Evolutionary conservation across 805 yeast genomes (phyloP), one percentile per base, ranked within the genome.

Genomic region (Candida silvicultrix): DNA sequence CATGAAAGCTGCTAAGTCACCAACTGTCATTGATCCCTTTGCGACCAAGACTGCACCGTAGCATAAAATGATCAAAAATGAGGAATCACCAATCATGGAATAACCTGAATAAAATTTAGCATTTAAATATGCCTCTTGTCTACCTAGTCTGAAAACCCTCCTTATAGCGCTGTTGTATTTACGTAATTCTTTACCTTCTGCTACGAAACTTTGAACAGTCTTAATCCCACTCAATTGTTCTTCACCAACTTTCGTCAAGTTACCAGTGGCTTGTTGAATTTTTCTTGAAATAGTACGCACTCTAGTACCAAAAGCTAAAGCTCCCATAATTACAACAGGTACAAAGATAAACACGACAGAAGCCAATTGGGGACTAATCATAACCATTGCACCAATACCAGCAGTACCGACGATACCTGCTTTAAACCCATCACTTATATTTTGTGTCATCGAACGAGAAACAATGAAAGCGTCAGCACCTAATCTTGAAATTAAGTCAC

Each of bases 1-100:
- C 83, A 92, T 83, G 64, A 89, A 92, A 21, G 96, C 89, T 11
- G 97, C 88, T 42, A 92, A 73, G 60, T 90, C 97, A 54, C 99
- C 99, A 43, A 92, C 75, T 0, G 95, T 75, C 46, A 92, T 67
- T 23, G 80, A 78, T 2, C 95, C 95, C 35, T 72, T 69, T 14
- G 84, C 69, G 8, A 94, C 95, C 70, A 94, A 74, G 47, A 80
- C 77, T 1, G 96, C 85, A 16, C 99, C 99, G 43, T 88, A 73
- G 1, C 84, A 79, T 25, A 92, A 71, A 36, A 94, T 73, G 1
- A 86, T 83, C 38, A 92, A 68, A 49, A 94, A 74, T 19, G 89
- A 81, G 22, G 81, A 68, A 63, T 92, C 95, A n/a, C 97, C 97
- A 31, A 90, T 71, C 43, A 90, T 75, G 41, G 86, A 89, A 50